phyloP scores from a whole-genome alignment of 202 grass and related monocot species.

The Carex arenaria region DNA sequence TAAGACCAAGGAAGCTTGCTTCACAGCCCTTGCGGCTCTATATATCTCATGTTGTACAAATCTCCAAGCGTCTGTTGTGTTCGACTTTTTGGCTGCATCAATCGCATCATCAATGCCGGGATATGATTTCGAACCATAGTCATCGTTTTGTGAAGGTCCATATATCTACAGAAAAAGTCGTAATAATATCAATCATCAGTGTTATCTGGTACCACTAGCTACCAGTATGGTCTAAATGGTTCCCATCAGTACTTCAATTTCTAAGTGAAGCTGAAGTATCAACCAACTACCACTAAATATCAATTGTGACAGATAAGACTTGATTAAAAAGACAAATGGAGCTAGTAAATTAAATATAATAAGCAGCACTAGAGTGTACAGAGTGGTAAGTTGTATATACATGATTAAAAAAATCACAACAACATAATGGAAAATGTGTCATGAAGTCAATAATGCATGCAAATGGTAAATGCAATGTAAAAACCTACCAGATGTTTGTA shows the following conservation, averaged over 20 bases:
- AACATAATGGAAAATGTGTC: neutral
- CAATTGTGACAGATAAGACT: neutral
- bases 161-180: conserved; percentile 38
- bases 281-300: neutral
- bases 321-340: neutral
- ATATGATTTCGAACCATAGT: conserved; percentile 66
- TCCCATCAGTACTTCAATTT: neutral
- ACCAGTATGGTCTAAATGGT: neutral
- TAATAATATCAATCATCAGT: neutral
- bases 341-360: neutral
- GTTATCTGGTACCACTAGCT: neutral
- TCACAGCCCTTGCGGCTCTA: conserved; percentile 66
- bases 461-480: neutral
- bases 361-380: neutral
- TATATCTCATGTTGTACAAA: conserved; percentile 72
- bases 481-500: conserved; percentile 81
- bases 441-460: neutral
- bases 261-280: neutral
- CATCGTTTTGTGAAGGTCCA: conserved; percentile 48
- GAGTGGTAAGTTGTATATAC: neutral
- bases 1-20: conserved; percentile 57
- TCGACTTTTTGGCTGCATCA: conserved; percentile 43
- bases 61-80: conserved; percentile 52
- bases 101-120: conserved; percentile 65
- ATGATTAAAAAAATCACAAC: neutral